Evolutionary conservation across 768 basidiomycete genomes (phyloP).

Genomic region (Boletellus ananas): DNA sequence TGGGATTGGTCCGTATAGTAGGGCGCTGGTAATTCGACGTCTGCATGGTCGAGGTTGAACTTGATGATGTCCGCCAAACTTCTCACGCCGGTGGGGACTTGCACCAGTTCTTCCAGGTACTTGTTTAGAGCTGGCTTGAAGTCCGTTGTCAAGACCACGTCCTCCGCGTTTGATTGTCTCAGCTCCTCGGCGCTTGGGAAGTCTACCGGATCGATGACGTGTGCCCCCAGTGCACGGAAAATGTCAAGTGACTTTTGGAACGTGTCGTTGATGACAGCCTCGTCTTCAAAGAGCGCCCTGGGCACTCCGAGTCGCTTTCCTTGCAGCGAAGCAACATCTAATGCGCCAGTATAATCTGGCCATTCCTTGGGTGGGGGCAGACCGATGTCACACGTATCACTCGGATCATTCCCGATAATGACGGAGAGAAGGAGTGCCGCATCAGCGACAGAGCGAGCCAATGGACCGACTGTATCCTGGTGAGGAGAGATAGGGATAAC

Average conservation of each 20-base stretch:
- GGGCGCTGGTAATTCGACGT: constrained; percentile 40
- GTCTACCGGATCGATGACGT: constrained; percentile 59
- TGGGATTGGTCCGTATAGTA: constrained; percentile 36
- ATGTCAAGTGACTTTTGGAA: constrained; percentile 39
- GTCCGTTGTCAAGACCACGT: constrained; percentile 49
- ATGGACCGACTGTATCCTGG: constrained; percentile 40
- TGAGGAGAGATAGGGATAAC: constrained; percentile 44
- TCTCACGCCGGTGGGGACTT: constrained; percentile 58
- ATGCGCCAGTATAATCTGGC: constrained; percentile 54
- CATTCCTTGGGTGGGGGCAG: constrained; percentile 42
- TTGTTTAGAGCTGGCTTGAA: constrained; percentile 51
- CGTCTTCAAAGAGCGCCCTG: constrained; percentile 28
- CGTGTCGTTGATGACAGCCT: constrained; percentile 26
- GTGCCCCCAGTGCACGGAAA: constrained; percentile 39
- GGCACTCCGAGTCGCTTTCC: constrained; percentile 47
- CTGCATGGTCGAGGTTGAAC: constrained; percentile 52
- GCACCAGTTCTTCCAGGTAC: constrained; percentile 43
- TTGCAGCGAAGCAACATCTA: constrained; percentile 42
- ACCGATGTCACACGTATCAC: constrained; percentile 36
- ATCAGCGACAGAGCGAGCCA: constrained; percentile 36
- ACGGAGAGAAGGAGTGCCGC: constrained; percentile 36
- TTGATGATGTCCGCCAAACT: constrained; percentile 54
- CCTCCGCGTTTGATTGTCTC: constrained; percentile 47
- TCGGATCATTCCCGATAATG: constrained; percentile 43
- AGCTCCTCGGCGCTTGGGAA: constrained; percentile 53